These are phyloP conservation scores for Plectranthus barbatus DNA, from an alignment of 257 asterid genomes.

Conservation along the genomic window DNA sequence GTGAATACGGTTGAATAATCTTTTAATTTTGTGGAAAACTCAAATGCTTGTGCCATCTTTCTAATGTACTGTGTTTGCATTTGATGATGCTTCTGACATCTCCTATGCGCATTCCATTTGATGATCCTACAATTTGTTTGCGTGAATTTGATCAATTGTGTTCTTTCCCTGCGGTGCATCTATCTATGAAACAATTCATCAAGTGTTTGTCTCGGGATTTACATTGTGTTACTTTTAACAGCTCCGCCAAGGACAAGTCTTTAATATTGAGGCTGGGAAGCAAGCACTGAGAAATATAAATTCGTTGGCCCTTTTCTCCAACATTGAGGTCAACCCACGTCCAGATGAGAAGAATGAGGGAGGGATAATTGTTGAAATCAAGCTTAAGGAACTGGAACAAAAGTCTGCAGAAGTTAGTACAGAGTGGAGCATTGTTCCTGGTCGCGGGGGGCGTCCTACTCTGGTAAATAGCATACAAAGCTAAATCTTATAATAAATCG, in stretches of 20 bases:
- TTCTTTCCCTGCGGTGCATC: too few species aligned
- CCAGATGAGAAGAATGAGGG: slow-evolving; percentile 97
- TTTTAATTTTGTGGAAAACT: too few species aligned
- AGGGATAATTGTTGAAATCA: slow-evolving; percentile 84
- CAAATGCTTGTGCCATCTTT: too few species aligned
- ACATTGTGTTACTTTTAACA: slow-evolving; percentile 22
- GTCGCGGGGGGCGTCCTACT: slow-evolving; percentile 95
- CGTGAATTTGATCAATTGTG: too few species aligned
- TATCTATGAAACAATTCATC: too few species aligned
- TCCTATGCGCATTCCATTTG: too few species aligned
- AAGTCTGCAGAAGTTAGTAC: slow-evolving; percentile 97
- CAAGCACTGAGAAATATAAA: slow-evolving; percentile 88
- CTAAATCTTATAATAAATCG: background rate
- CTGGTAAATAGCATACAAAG: slow-evolving; percentile 38
- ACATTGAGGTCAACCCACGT: slow-evolving; percentile 95
- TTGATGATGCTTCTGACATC: too few species aligned
- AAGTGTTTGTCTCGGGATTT: too few species aligned
- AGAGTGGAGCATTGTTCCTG: slow-evolving; percentile 97
- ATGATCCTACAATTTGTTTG: too few species aligned
- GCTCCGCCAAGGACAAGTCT: slow-evolving; percentile 87
- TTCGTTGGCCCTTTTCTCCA: slow-evolving; percentile 83
- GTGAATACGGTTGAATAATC: too few species aligned
- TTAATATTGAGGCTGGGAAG: slow-evolving; percentile 91
- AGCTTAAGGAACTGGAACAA: slow-evolving; percentile 93
- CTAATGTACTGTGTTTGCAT: too few species aligned